A percentile compares a stretch with the other conserved stretches of the same genome.
Conservation (phyloP, 1,139 yeast genomes). For the Yamadazyma friedrichii region DNA sequence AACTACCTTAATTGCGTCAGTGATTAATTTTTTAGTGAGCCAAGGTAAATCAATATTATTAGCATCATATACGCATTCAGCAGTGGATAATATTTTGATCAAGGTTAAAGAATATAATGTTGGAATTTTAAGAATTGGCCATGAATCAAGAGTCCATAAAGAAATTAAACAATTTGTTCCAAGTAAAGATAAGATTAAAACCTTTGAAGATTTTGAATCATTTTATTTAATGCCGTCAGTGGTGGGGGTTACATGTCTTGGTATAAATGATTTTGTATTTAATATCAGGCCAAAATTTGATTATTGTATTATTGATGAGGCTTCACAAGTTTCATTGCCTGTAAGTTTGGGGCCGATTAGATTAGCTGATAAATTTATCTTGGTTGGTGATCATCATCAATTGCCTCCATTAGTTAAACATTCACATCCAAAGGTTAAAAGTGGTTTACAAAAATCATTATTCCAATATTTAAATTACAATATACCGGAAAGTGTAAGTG, state of each 20-base stretch:
- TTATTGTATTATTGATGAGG: slow-evolving; percentile 94
- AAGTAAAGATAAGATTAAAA: slow-evolving; percentile 34
- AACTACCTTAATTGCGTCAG: slow-evolving; percentile 83
- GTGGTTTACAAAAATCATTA: slow-evolving; percentile 75
- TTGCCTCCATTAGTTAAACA: slow-evolving; percentile 80
- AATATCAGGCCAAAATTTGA: slow-evolving; percentile 62
- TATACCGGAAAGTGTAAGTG: slow-evolving; percentile 71
- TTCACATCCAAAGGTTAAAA: slow-evolving; percentile 49
- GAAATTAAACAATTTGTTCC: slow-evolving; percentile 58
- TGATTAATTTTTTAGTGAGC: slow-evolving; percentile 59
- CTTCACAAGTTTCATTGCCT: slow-evolving; percentile 93
- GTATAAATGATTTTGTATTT: slow-evolving; percentile 65
- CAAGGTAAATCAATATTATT: slow-evolving; percentile 68
- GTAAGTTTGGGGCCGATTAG: slow-evolving; percentile 85
- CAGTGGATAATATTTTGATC: slow-evolving; percentile 86
- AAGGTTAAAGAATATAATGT: slow-evolving; percentile 55
- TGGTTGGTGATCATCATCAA: slow-evolving; percentile 95
- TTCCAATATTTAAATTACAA: slow-evolving; percentile 70
- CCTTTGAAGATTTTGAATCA: slow-evolving; percentile 41
- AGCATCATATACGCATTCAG: slow-evolving; percentile 91
- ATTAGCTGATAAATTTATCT: slow-evolving; percentile 71
- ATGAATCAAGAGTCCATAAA: slow-evolving; percentile 57
- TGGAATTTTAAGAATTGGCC: slow-evolving; percentile 60
- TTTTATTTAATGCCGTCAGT: slow-evolving; percentile 60
- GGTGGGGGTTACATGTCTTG: slow-evolving; percentile 88